Evolutionary conservation across 345 rosid species (phyloP).

Genomic region (Crucihimalaya himalaica): DNA sequence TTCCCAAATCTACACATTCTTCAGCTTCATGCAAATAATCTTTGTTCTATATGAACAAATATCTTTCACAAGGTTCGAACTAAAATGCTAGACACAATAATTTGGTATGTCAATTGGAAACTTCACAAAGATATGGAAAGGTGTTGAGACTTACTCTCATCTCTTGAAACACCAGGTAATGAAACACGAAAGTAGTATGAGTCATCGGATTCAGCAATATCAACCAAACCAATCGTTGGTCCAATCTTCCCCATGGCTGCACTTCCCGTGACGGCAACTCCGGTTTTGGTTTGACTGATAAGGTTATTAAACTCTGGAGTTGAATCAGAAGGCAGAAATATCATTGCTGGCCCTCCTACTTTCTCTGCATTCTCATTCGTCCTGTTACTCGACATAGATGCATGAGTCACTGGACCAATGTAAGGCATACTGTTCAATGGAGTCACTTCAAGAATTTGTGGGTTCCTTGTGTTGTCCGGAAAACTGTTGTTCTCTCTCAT

Average conservation of each 20-base stretch:
- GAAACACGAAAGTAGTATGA: constrained; percentile 61
- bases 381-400: constrained; percentile 28
- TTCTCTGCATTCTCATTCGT: constrained; percentile 36
- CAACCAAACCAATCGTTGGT: constrained; percentile 53
- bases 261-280: constrained; percentile 68
- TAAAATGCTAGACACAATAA: neutral
- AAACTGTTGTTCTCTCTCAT: constrained; percentile 6
- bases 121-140: neutral
- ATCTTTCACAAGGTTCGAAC: neutral
- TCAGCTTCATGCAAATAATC: neutral
- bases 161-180: constrained; percentile 73
- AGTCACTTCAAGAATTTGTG: constrained; percentile 48
- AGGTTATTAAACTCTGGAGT: constrained; percentile 48
- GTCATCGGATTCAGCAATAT: constrained; percentile 66
- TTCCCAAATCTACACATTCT: neutral
- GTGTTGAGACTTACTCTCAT: constrained; percentile 57
- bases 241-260: constrained; percentile 70
- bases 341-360: constrained; percentile 47
- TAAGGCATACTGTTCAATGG: constrained; percentile 77
- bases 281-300: constrained; percentile 41
- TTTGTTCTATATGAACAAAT: neutral
- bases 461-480: constrained; percentile 20
- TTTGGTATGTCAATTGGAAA: neutral
- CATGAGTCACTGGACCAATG: constrained; percentile 46
- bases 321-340: constrained; percentile 56